Conservation (phyloP, 805 yeast species). For the Wickerhamomyces rabaulensis region DNA sequence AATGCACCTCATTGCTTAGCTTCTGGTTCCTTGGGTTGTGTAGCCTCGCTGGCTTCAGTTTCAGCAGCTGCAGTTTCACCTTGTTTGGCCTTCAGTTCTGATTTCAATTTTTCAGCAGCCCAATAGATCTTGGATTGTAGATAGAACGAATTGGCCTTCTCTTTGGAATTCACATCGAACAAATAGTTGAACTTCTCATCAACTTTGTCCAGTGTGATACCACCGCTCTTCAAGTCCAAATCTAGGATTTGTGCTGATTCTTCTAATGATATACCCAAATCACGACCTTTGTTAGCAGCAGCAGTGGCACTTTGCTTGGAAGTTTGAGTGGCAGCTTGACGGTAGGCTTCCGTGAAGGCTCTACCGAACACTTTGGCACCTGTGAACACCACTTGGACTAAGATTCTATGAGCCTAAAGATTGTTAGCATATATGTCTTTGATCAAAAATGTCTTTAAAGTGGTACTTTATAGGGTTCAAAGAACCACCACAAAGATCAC, state of each 20-base stretch:
- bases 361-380: slow-evolving; percentile 95
- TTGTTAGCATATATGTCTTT: background rate
- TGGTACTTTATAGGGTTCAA: background rate
- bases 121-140: slow-evolving; percentile 88
- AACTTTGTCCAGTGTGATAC: slow-evolving; percentile 51
- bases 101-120: slow-evolving; percentile 86
- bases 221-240: slow-evolving; percentile 51
- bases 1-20: background rate
- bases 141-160: slow-evolving; percentile 94
- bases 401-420: slow-evolving; percentile 79
- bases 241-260: slow-evolving; percentile 92
- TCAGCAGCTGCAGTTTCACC: slow-evolving; percentile 26
- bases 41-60: background rate
- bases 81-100: slow-evolving; percentile 62
- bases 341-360: slow-evolving; percentile 95
- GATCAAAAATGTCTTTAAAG: background rate
- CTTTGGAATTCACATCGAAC: slow-evolving; percentile 86
- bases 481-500: too few relatives aligned
- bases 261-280: slow-evolving; percentile 75
- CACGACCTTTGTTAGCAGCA: slow-evolving; percentile 39
- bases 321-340: slow-evolving; percentile 93
- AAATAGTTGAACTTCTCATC: slow-evolving; percentile 72
- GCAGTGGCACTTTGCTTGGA: slow-evolving; percentile 61
- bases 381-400: slow-evolving; percentile 85
- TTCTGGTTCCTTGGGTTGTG: background rate